phyloP scores from a whole-genome alignment of 129 eudicot genomes.

The Helichrysum umbraculigerum region DNA sequence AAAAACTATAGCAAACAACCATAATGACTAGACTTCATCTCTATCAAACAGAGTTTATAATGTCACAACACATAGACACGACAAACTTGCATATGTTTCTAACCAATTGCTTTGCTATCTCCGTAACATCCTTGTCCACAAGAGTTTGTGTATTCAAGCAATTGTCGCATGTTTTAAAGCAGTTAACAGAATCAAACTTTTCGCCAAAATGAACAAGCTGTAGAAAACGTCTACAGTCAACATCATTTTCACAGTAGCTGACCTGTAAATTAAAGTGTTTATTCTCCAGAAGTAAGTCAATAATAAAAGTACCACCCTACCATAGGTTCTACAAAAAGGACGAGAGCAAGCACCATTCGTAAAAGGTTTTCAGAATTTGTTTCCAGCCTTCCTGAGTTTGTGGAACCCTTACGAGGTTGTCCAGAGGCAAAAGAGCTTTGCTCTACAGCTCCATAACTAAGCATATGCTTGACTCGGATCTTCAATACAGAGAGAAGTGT shows the following conservation, averaged over 20 bases:
- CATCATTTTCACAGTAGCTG: slow-evolving; percentile 92
- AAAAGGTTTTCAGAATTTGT: slow-evolving; percentile 89
- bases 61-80: slow-evolving; percentile 14
- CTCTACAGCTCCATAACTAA: slow-evolving; percentile 76
- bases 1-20: slow-evolving; percentile 8
- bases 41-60: slow-evolving; percentile 10
- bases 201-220: slow-evolving; percentile 97
- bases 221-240: slow-evolving; percentile 92
- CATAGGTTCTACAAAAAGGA: slow-evolving; percentile 17
- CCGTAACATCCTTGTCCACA: slow-evolving; percentile 82
- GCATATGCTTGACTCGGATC: slow-evolving; percentile 97
- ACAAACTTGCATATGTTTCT: slow-evolving; percentile 32
- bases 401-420: slow-evolving; percentile 41
- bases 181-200: slow-evolving; percentile 68
- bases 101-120: slow-evolving; percentile 84
- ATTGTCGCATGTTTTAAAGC: slow-evolving; percentile 87
- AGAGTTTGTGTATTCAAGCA: slow-evolving; percentile 62
- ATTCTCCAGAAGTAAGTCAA: slow-evolving; percentile 17
- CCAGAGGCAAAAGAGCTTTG: slow-evolving; percentile 69
- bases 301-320: slow-evolving; percentile 8
- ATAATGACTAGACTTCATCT: slow-evolving; percentile 12
- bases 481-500: slow-evolving; percentile 31
- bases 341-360: slow-evolving; percentile 60
- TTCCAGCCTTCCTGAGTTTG: slow-evolving; percentile 80
- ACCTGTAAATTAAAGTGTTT: slow-evolving; percentile 53